Evolutionary conservation across 306 rosid species (phyloP).

Genomic region (Cicer judaicum): DNA sequence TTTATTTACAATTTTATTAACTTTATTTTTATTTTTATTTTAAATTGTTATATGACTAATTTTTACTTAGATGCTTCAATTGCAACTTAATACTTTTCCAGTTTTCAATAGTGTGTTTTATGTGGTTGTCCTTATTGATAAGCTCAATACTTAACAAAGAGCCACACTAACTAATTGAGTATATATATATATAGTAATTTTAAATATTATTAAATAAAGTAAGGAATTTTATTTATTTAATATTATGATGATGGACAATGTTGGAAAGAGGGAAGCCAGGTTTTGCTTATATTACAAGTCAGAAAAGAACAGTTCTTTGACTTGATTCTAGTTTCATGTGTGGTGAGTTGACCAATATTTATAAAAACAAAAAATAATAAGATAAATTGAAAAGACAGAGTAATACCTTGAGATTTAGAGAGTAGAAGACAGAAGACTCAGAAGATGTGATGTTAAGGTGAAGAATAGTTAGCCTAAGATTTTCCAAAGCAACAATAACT

Average conservation of each 20-base stretch:
- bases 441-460: slow-evolving; percentile 89
- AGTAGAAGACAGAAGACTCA: slow-evolving; percentile 66
- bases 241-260: background rate
- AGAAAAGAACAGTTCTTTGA: slow-evolving; percentile 53
- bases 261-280: slow-evolving; percentile 48
- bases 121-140: too few species aligned
- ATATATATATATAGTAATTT: background rate
- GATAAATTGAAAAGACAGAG: slow-evolving; percentile 35
- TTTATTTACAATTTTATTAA: too few species aligned
- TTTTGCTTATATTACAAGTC: slow-evolving; percentile 59
- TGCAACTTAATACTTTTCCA: too few species aligned
- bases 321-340: slow-evolving; percentile 47
- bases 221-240: background rate
- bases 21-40: too few species aligned
- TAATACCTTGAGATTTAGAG: slow-evolving; percentile 94
- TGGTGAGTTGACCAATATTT: slow-evolving; percentile 55
- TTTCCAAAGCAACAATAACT: slow-evolving; percentile 79
- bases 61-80: too few species aligned
- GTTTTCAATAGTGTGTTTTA: too few species aligned
- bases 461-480: slow-evolving; percentile 74
- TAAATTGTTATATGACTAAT: too few species aligned
- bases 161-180: too few species aligned
- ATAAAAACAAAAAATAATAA: background rate
- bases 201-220: background rate
- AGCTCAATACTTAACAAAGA: too few species aligned